Evolutionary conservation across 2,329 filamentous ascomycete genomes (phyloP), one percentile per base, ranked within the genome.

Genomic region (Ascosphaera apis): DNA sequence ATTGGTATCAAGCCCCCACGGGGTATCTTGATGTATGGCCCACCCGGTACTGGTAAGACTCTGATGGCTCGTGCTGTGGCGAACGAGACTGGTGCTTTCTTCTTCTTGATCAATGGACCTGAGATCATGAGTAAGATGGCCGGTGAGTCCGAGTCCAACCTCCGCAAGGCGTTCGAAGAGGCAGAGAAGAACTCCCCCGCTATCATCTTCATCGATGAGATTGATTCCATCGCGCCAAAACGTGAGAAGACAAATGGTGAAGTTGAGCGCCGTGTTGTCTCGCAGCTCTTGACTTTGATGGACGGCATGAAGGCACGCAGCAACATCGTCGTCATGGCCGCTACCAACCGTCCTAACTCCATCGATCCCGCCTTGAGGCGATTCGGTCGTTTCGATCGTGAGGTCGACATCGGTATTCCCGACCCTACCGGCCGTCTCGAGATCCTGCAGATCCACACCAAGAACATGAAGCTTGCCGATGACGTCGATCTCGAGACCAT

Each of bases 61-160:
- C 65, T 98, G 47, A 95, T 95, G 88, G 88, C 88, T 52, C 81
- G 88, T 60, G 88, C 88, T 43, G 88, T 98, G 38, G 88, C 88
- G 60, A 95, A 95, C 62, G 88, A 95, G 67, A 95, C 88, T 23
- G 88, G 88, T 50, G 86, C 86, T 34, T 95, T 95, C 67, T 98
- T 98, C 66, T 95, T 98, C 73, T 63, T 95, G 43, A 95, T 98
- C 71, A 95, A 95, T 61, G 86, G 88, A 44, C 88, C 88, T 36
- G 88, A 95, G 58, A 95, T 98, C 65, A 95, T 98, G 88, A 93
- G 86, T 40, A 95, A 95, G 72, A 95, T 95, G 88, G 88, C 88
- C 40, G 88, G 88, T 71, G 88, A 98, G 61, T 95, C 88, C 40
- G 88, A 95, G 60, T 95, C 86, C 40, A 95, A 95, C 58, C 62